A percentile compares a stretch with the other conserved stretches of the same genome.
These are phyloP conservation scores for Dryadomyces sulphureus DNA, from an alignment of 2,329 filamentous ascomycete genomes.

Conservation along the genomic window DNA sequence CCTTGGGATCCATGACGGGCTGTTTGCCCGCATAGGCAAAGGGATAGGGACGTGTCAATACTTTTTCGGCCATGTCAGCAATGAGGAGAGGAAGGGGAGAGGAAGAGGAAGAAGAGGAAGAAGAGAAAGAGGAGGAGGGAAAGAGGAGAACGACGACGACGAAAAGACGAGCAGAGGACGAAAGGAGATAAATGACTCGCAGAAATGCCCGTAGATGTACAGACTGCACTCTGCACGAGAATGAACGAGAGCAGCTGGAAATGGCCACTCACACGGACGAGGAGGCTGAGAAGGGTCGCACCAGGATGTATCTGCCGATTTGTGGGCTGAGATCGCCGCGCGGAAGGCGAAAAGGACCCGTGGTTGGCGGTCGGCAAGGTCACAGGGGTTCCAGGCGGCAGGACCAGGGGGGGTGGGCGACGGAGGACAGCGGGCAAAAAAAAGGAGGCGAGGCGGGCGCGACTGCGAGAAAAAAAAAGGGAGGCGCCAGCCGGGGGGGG, in stretches of 20 bases:
- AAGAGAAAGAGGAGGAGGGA: neutral
- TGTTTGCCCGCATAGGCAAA: conserved; percentile 12
- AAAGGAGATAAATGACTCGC: neutral
- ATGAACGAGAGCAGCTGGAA: neutral
- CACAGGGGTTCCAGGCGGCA: too few relatives aligned
- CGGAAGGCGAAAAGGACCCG: neutral
- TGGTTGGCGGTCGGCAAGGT: too few relatives aligned
- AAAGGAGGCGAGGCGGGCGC: too few relatives aligned
- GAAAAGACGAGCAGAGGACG: neutral
- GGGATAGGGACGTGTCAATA: conserved; percentile 1
- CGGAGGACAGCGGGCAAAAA: too few relatives aligned
- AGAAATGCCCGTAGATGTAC: neutral
- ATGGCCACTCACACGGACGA: neutral
- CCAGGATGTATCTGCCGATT: neutral
- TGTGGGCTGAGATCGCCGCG: neutral
- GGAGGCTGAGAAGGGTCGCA: neutral
- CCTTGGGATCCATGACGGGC: conserved; percentile 41
- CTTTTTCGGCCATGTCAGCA: neutral
- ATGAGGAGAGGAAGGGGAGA: neutral
- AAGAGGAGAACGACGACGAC: neutral
- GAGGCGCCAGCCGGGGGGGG: too few relatives aligned
- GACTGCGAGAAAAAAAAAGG: too few relatives aligned
- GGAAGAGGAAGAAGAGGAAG: neutral
- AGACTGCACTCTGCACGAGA: neutral
- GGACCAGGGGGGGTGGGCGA: too few relatives aligned